Evolutionary conservation across 169 alveolate species (phyloP), one percentile per base, ranked within the genome.

Genomic region (Plasmodium adleri): DNA sequence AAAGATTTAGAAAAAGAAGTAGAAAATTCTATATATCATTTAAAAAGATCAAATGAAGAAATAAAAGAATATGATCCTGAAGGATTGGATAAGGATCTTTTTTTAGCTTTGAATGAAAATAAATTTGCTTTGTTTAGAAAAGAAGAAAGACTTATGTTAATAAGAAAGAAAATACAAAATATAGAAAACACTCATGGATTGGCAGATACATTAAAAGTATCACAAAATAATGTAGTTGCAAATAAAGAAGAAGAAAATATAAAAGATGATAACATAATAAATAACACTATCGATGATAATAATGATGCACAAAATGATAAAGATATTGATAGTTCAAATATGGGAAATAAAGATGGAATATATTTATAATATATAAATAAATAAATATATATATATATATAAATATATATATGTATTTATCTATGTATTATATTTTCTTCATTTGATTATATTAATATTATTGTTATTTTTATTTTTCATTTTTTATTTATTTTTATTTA

Each of bases 21-120:
- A 12, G 73, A 80, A 15, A 80, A 80, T 62, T 80, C 90, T 20
- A 80, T 80, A 54, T 80, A 67, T 60, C 83, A 80, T 80, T 54
- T 80, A 10, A 80, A 49, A 56, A 68, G 83, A 66, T 80, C 90
- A 15, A 80, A 80, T 52, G 90, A 80, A 10, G 90, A 80, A 62
- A 80, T 80, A 20, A 80, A 80, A 49, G 20, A 80, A 26, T 80
- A 22, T 22, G 90, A 80, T 13, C 90, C 90, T 17, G 71, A 67
- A 28, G 75, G 90, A 12, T 59, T 58, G 13, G 90, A 80, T 47
- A 56, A 66, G 7, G 90, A 80, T 26, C 72, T 80, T 43, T 71
- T 80, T 49, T 67, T 80, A 58, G 90, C 90, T 39, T 71, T 67
- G 26, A 80, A 80, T 80, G 90, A 80, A 72, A 80, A 80, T 47